Percentiles rank a stretch among this genome's conserved stretches.
These are phyloP conservation scores for Fusarium odoratissimum DNA, from an alignment of 2,329 filamentous ascomycete species.

Conservation along the genomic window DNA sequence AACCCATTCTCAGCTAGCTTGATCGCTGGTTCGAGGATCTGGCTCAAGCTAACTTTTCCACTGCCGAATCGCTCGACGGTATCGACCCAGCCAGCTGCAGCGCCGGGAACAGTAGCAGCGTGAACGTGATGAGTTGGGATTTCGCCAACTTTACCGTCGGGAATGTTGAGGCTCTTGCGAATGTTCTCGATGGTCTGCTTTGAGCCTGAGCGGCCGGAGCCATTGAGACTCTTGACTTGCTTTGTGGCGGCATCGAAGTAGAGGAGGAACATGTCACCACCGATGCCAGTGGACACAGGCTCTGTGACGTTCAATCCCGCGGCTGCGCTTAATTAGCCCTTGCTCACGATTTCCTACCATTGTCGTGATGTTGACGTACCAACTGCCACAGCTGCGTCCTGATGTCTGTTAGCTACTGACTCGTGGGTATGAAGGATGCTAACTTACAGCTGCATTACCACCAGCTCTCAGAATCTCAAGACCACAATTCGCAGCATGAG, in stretches of 20 bases:
- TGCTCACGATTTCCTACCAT: rapidly evolving
- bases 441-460: slow-evolving; percentile 85
- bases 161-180: slow-evolving; percentile 74
- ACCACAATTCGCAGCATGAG: slow-evolving; percentile 88
- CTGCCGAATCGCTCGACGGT: slow-evolving; percentile 89
- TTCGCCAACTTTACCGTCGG: slow-evolving; percentile 62
- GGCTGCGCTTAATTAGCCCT: slow-evolving; percentile 60
- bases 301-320: slow-evolving; percentile 95
- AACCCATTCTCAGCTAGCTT: slow-evolving; percentile 89
- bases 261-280: slow-evolving; percentile 96
- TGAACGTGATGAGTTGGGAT: slow-evolving; percentile 84
- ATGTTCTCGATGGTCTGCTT: slow-evolving; percentile 77
- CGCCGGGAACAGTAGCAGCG: slow-evolving; percentile 88
- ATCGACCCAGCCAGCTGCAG: slow-evolving; percentile 93
- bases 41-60: slow-evolving; percentile 79
- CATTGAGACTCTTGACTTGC: slow-evolving; percentile 88
- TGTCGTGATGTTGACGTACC: slow-evolving; percentile 60
- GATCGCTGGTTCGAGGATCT: slow-evolving; percentile 86
- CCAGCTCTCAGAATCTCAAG: slow-evolving; percentile 86
- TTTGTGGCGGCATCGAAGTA: slow-evolving; percentile 88
- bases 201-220: slow-evolving; percentile 84
- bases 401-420: not conserved
- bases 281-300: slow-evolving; percentile 92
- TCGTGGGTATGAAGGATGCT: rapidly evolving
- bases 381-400: slow-evolving; percentile 97